A percentile compares a stretch with the other conserved stretches of the same genome.
phyloP scores from a whole-genome alignment of 2,329 filamentous ascomycete species.

The Colletotrichum lini region DNA sequence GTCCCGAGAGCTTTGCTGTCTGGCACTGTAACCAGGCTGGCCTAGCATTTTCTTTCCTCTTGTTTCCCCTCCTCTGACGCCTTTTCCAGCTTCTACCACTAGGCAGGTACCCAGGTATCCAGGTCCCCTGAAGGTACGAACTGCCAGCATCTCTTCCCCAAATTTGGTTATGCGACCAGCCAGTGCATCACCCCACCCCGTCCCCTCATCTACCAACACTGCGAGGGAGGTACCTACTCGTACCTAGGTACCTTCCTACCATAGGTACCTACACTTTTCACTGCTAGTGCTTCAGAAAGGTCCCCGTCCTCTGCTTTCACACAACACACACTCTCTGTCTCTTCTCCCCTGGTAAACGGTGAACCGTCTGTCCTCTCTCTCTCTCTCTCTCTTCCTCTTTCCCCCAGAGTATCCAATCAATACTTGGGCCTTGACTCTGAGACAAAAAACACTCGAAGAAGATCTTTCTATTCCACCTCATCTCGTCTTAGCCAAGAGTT shows the following conservation, averaged over 20 bases:
- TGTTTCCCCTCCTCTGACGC: background rate
- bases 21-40: background rate
- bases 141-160: slow-evolving; percentile 22
- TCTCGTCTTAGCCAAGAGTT: slow-evolving; percentile 29
- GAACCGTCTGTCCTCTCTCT: background rate
- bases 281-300: background rate
- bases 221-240: background rate
- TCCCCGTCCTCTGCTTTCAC: background rate
- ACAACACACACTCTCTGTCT: background rate
- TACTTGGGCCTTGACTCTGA: slow-evolving; percentile 35
- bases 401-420: slow-evolving; percentile 9
- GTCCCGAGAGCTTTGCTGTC: background rate
- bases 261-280: too few species aligned
- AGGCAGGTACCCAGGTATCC: too few species aligned
- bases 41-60: background rate
- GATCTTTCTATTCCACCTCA: slow-evolving; percentile 30
- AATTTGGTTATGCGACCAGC: slow-evolving; percentile 29
- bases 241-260: background rate
- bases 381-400: background rate
- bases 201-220: background rate
- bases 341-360: background rate
- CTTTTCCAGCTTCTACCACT: too few species aligned
- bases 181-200: slow-evolving; percentile 12
- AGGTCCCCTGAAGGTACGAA: background rate
- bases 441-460: slow-evolving; percentile 27